Evolutionary conservation across 306 rosid species (phyloP), one percentile per base, ranked within the genome.

Genomic region (Pterocarpus macrocarpus): DNA sequence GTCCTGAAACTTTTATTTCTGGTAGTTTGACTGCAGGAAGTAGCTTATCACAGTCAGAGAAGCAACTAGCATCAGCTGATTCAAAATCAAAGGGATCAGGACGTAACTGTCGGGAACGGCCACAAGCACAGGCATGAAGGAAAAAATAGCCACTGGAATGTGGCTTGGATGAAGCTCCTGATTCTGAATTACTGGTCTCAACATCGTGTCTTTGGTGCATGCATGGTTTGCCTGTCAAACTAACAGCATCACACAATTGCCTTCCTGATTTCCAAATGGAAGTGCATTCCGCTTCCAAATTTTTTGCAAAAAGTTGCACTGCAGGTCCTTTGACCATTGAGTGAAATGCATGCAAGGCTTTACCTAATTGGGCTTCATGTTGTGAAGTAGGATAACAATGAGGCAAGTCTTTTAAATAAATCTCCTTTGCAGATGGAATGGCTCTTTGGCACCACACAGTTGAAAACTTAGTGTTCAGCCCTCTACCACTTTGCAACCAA

Each of bases 221-320:
- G 85, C 97, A 95, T 9, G 97, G 97, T 80, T 91, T 92, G 30
- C 98, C 94, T 0, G 97, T 95, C 90, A 95, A 88, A 90, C 98
- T 95, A 83, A 95, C 71, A 55, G 92, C 98, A 81, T 92, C 97
- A 81, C 97, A 95, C 45, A 95, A 83, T 56, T 92, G 97, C 91
- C 98, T 91, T 76, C 92, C 95, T 74, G 97, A 88, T 81, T 86
- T 89, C 98, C 97, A 95, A 55, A 95, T 91, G 82, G 80, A 83
- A 69, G 87, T 89, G 80, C 98, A 95, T 82, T 92, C 97, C 80
- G 89, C 97, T 87, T 91, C 92, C 88, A 95, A 89, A 69, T 61
- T 88, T 78, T 86, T 91, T 28, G 94, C 89, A 81, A 90, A 95
- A 52, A 3, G 79, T 71, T 88, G 89, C 71, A 91, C 92, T 32